Percentiles rank a stretch among this genome's conserved stretches.
Conservation (phyloP, 2,329 filamentous ascomycete species). For the Madurella mycetomatis region DNA sequence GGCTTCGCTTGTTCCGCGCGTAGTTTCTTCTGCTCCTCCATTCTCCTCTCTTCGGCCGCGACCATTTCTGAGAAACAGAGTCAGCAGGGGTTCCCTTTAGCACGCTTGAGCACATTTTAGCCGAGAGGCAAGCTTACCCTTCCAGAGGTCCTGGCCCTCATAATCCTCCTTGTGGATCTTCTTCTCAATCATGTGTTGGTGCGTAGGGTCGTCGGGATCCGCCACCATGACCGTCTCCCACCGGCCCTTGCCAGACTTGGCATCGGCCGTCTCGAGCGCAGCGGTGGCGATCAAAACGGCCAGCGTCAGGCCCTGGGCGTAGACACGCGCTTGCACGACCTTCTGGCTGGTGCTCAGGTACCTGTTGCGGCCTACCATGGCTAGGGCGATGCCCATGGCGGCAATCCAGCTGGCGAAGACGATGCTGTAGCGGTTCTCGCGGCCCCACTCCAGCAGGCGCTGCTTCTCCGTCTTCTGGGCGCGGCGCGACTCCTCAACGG, state of each 20-base stretch:
- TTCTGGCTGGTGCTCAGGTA: constrained; percentile 76
- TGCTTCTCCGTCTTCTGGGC: constrained; percentile 55
- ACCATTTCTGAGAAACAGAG: constrained; percentile 63
- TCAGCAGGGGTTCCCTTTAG: not conserved
- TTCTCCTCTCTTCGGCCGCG: constrained; percentile 66
- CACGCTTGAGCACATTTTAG: not conserved
- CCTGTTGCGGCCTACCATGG: constrained; percentile 71
- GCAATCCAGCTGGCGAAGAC: constrained; percentile 79
- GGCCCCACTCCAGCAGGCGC: constrained; percentile 67
- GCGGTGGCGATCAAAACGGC: constrained; percentile 79
- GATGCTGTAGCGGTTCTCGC: constrained; percentile 79
- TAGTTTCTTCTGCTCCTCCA: constrained; percentile 41
- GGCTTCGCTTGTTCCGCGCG: constrained; percentile 10
- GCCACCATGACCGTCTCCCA: constrained; percentile 82
- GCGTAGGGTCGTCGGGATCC: constrained; percentile 76
- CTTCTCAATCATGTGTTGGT: constrained; percentile 82
- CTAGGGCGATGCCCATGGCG: constrained; percentile 70
- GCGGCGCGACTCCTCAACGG: constrained; percentile 41
- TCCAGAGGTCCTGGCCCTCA: constrained; percentile 89
- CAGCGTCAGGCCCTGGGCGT: constrained; percentile 84
- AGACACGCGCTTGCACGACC: constrained; percentile 89
- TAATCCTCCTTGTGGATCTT: constrained; percentile 82
- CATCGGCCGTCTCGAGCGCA: constrained; percentile 75
- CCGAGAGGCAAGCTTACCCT: constrained; percentile 51
- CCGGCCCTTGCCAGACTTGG: constrained; percentile 66